Conservation (phyloP, 495 filamentous ascomycete species). For the Penicillium diatomitis region DNA sequence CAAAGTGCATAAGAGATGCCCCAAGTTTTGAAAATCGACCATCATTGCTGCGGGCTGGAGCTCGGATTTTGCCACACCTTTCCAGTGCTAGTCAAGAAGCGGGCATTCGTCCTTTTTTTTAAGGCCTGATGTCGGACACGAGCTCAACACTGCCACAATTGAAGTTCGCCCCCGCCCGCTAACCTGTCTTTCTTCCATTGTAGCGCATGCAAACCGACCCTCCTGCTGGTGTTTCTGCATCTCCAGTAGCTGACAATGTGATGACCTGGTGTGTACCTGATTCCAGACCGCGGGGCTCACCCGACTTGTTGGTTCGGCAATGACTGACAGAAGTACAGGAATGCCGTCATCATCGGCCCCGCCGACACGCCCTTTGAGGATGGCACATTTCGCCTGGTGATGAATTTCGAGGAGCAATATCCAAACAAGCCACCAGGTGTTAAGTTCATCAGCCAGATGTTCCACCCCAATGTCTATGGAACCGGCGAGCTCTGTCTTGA, state of each 20-base stretch:
- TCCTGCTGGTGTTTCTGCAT: conserved; percentile 92
- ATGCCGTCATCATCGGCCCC: conserved; percentile 96
- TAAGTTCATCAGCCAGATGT: conserved; percentile 98
- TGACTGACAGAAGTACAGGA: conserved; percentile 51
- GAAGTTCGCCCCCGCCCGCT: conserved; percentile 6
- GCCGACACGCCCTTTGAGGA: conserved; percentile 98
- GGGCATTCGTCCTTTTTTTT: too few species aligned
- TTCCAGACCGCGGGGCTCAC: too few species aligned
- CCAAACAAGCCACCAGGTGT: conserved; percentile 96
- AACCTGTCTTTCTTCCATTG: conserved; percentile 6
- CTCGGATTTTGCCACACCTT: too few species aligned
- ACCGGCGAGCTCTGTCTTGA: conserved; percentile 95
- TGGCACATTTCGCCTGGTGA: conserved; percentile 92
- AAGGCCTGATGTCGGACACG: too few species aligned
- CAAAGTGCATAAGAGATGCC: not conserved
- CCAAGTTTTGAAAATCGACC: not conserved
- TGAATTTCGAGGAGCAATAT: conserved; percentile 98
- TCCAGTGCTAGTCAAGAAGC: too few species aligned
- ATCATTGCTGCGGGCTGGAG: too few species aligned
- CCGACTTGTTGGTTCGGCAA: not conserved
- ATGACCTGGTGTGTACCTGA: conserved; percentile 79
- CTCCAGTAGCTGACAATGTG: conserved; percentile 94
- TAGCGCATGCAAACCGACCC: conserved; percentile 99
- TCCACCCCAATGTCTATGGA: conserved; percentile 96
- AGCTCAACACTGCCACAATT: too few species aligned